Conservation (phyloP, 345 rosid species). For the Euphorbia peplus region DNA sequence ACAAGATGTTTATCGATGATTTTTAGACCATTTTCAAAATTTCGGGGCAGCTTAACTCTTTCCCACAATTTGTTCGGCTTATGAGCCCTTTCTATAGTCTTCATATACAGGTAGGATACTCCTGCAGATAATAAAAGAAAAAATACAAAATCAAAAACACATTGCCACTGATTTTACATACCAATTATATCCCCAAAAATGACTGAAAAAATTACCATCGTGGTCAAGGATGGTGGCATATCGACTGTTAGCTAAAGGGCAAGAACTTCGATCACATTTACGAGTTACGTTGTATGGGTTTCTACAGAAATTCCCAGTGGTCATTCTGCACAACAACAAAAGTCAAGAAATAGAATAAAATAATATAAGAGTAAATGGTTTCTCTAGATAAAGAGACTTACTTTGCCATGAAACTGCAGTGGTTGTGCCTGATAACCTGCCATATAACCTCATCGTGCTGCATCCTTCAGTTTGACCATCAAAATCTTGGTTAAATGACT, state of each 20-base stretch:
- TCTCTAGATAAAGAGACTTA: constrained; percentile 20
- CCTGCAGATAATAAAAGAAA: constrained; percentile 40
- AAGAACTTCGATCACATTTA: constrained; percentile 87
- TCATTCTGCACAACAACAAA: constrained; percentile 44
- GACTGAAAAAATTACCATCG: constrained; percentile 46
- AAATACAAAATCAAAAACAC: not conserved
- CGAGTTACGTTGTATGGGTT: constrained; percentile 93
- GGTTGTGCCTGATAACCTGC: constrained; percentile 95
- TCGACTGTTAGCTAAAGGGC: constrained; percentile 96
- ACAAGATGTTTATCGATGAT: constrained; percentile 89
- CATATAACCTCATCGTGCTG: constrained; percentile 97
- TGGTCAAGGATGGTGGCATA: constrained; percentile 93
- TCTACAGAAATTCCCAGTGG: constrained; percentile 85
- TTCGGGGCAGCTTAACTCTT: constrained; percentile 74
- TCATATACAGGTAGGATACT: constrained; percentile 87
- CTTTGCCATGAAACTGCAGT: constrained; percentile 99
- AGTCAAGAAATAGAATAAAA: not conserved
- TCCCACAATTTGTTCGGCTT: constrained; percentile 88
- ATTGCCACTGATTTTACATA: not conserved
- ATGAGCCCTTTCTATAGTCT: constrained; percentile 97
- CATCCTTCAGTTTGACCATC: constrained; percentile 37
- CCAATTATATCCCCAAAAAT: not conserved
- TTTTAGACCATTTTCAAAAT: constrained; percentile 91
- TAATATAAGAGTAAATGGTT: not conserved
- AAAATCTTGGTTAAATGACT: too few relatives aligned